phyloP scores from a whole-genome alignment of 176 grass and related monocot genomes.

The Oryza meridionalis region DNA sequence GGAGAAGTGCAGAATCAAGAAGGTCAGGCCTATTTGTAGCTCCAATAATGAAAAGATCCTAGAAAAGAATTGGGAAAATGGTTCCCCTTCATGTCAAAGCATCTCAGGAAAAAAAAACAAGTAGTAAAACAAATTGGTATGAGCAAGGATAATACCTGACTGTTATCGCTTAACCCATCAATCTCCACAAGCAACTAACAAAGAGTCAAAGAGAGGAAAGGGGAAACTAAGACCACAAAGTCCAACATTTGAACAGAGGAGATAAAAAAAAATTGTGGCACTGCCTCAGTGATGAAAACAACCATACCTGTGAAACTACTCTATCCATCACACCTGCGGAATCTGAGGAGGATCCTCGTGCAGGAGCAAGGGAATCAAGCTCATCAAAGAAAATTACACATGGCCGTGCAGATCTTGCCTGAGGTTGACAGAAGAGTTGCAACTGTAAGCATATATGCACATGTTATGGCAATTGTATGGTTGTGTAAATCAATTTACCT shows the following conservation, averaged over 20 bases:
- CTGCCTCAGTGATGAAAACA: background rate
- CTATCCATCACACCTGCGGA: constrained; percentile 98
- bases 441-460: constrained; percentile 19
- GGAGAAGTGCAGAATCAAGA: constrained; percentile 91
- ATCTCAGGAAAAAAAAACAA: constrained; percentile 29
- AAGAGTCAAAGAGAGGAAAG: constrained; percentile 24
- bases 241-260: background rate
- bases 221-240: constrained; percentile 21
- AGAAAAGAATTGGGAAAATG: constrained; percentile 34
- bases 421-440: constrained; percentile 29
- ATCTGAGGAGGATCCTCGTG: constrained; percentile 90
- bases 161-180: constrained; percentile 88
- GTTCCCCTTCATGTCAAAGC: constrained; percentile 13
- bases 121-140: background rate
- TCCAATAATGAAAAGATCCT: constrained; percentile 97
- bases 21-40: constrained; percentile 97
- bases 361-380: constrained; percentile 90
- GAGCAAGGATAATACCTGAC: constrained; percentile 64
- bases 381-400: constrained; percentile 99
- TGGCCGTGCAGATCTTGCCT: constrained; percentile 88
- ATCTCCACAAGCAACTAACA: constrained; percentile 95
- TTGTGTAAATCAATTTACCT: constrained; percentile 49
- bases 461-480: background rate
- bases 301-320: constrained; percentile 89
- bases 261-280: background rate